phyloP scores from a whole-genome alignment of 2,329 filamentous ascomycete species.

The Pseudogymnoascus sp. region DNA sequence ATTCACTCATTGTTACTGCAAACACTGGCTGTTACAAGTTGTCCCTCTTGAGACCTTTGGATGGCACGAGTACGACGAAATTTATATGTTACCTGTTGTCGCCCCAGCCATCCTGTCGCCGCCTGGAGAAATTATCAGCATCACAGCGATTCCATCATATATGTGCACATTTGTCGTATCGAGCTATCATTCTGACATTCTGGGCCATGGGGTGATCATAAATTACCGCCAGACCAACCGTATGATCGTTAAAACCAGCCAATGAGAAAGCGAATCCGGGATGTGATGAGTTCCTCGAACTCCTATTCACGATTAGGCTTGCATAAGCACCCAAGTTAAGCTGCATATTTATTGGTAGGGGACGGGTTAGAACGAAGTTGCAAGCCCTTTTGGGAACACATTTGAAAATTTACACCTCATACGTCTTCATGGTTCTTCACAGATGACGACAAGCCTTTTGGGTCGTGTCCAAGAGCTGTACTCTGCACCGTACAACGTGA shows the following conservation, averaged over 20 bases:
- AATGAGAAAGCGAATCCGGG: background rate
- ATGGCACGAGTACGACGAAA: background rate
- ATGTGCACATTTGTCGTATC: background rate
- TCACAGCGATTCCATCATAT: background rate
- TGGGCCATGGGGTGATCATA: background rate
- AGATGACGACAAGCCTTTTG: background rate
- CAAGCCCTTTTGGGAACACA: background rate
- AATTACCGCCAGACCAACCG: background rate
- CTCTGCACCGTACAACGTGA: background rate
- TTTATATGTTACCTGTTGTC: background rate
- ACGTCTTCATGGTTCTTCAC: background rate
- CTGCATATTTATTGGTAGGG: background rate
- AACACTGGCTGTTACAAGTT: background rate
- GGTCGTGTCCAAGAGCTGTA: background rate
- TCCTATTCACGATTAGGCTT: background rate
- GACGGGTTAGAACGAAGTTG: background rate
- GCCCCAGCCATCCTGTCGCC: background rate
- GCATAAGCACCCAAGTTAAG: background rate
- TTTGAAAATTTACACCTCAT: background rate
- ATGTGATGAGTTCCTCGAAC: background rate
- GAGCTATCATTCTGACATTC: background rate
- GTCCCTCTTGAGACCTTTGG: background rate
- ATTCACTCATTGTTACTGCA: background rate
- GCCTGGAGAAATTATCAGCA: background rate
- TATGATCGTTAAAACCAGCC: background rate